These are phyloP conservation scores for Phytophthora uliginosa DNA, from an alignment of 352 stramenopile genomes.

Conservation along the genomic window DNA sequence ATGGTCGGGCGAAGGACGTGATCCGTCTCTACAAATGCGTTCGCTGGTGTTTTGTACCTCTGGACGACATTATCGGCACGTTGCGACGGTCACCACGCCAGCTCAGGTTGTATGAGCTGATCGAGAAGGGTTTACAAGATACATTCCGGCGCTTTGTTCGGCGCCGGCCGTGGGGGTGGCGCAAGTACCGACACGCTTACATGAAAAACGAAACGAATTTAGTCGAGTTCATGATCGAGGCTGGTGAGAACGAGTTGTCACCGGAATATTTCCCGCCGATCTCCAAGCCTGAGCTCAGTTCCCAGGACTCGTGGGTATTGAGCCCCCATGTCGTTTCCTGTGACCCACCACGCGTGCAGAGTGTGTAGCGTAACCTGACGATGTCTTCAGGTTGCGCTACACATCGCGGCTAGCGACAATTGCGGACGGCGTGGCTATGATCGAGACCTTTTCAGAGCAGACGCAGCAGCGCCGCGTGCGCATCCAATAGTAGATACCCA, in stretches of 20 bases:
- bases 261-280: slow-evolving; percentile 28
- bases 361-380: background rate
- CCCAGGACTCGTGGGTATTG: slow-evolving; percentile 20
- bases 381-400: too few relatives aligned
- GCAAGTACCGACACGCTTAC: slow-evolving; percentile 38
- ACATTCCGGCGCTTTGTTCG: slow-evolving; percentile 40
- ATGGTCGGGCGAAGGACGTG: slow-evolving; percentile 51
- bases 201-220: slow-evolving; percentile 48
- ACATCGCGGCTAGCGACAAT: slow-evolving; percentile 46
- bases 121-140: slow-evolving; percentile 43
- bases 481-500: slow-evolving; percentile 47
- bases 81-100: slow-evolving; percentile 52
- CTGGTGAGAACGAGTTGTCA: slow-evolving; percentile 49
- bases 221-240: slow-evolving; percentile 73
- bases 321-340: slow-evolving; percentile 14
- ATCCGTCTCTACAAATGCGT: slow-evolving; percentile 67
- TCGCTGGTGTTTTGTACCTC: slow-evolving; percentile 70
- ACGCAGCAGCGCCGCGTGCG: slow-evolving; percentile 61
- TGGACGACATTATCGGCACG: slow-evolving; percentile 66
- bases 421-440: slow-evolving; percentile 63
- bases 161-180: slow-evolving; percentile 41
- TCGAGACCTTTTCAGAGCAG: slow-evolving; percentile 66
- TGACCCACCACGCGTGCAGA: slow-evolving; percentile 10
- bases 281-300: slow-evolving; percentile 3
- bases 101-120: slow-evolving; percentile 70